These are phyloP conservation scores for Cladobotryum mycophilum DNA, from an alignment of 2,329 filamentous ascomycete species.

Conservation along the genomic window DNA sequence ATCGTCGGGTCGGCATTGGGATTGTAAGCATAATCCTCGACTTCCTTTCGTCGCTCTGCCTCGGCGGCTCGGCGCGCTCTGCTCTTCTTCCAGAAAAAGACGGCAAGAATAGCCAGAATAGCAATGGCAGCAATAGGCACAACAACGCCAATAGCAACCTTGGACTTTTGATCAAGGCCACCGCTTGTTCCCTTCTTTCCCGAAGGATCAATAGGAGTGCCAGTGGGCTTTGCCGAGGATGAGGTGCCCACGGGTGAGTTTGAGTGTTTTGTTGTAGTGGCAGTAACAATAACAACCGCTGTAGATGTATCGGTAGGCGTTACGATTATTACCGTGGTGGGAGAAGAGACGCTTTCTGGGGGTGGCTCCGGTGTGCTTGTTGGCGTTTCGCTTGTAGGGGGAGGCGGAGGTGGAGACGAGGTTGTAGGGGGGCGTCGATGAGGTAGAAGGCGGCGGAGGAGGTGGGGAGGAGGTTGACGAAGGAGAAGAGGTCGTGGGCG, in stretches of 20 bases:
- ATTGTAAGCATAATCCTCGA: conserved; percentile 96
- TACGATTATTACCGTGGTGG: conserved; percentile 1
- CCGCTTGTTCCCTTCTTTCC: conserved; percentile 17
- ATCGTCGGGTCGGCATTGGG: conserved; percentile 91
- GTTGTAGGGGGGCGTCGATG: not conserved
- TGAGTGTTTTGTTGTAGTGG: conserved; percentile 9
- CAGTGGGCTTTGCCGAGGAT: too few relatives aligned
- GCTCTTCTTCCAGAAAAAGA: conserved; percentile 84
- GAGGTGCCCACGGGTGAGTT: too few relatives aligned
- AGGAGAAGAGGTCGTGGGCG: not conserved
- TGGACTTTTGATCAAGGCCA: conserved; percentile 56
- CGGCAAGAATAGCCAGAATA: conserved; percentile 65
- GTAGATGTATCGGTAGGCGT: conserved; percentile 15
- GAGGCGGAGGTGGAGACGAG: conserved; percentile 3
- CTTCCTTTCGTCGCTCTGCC: conserved; percentile 87
- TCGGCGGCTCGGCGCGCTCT: conserved; percentile 80
- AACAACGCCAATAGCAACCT: conserved; percentile 87
- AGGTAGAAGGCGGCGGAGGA: conserved; percentile 1
- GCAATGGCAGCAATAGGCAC: conserved; percentile 88
- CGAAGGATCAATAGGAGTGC: not conserved
- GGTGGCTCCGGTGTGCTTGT: not conserved
- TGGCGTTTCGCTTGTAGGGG: conserved; percentile 12
- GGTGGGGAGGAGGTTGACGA: conserved; percentile 8
- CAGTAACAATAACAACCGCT: conserved; percentile 22
- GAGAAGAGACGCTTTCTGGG: not conserved